Conservation (phyloP, 768 basidiomycete genomes). For the Naganishia friedmannii region DNA sequence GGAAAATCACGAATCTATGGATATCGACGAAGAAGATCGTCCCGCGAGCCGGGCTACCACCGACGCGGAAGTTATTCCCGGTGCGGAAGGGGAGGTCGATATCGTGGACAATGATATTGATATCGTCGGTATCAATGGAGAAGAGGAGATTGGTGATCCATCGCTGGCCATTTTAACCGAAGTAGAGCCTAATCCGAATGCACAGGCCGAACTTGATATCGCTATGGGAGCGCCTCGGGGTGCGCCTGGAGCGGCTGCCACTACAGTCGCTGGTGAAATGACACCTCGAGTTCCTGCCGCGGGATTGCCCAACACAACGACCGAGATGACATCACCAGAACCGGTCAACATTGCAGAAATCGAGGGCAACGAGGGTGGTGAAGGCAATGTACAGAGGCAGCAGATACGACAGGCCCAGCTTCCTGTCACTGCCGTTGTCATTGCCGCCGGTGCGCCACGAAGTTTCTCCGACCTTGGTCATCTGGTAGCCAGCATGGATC, state of each 20-base stretch:
- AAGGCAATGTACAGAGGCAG: not conserved
- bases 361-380: conserved; percentile 3
- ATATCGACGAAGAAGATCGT: conserved; percentile 23
- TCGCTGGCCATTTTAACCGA: conserved; percentile 42
- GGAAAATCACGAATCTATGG: conserved; percentile 4
- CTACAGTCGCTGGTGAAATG: conserved; percentile 30
- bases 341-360: not conserved
- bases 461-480: conserved; percentile 49
- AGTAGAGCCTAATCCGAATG: conserved; percentile 34
- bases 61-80: conserved; percentile 26
- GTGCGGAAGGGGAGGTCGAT: conserved; percentile 14
- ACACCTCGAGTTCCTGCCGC: conserved; percentile 29
- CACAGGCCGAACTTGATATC: conserved; percentile 34
- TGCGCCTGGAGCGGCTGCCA: conserved; percentile 31
- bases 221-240: conserved; percentile 34
- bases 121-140: conserved; percentile 30
- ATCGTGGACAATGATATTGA: conserved; percentile 16
- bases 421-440: conserved; percentile 32
- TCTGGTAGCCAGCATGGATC: conserved; percentile 39
- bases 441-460: conserved; percentile 50
- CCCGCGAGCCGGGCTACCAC: conserved; percentile 29
- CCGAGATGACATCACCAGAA: conserved; percentile 1
- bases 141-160: conserved; percentile 33
- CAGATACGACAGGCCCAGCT: conserved; percentile 6
- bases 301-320: not conserved